These are phyloP conservation scores for Fusarium humuli DNA, from an alignment of 2,329 filamentous ascomycete genomes.

Conservation along the genomic window DNA sequence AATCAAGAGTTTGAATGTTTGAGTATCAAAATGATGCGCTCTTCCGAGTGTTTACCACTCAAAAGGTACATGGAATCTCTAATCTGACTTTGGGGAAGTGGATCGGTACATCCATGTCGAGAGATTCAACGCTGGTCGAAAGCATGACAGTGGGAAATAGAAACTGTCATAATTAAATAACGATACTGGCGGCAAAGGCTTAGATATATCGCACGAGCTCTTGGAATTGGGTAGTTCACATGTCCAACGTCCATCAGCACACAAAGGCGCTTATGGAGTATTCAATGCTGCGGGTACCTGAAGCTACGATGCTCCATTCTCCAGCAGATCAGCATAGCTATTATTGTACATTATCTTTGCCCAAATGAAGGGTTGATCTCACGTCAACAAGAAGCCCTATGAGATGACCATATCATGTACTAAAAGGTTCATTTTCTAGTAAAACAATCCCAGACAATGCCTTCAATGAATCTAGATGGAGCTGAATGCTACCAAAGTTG, in stretches of 20 bases:
- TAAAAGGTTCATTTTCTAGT: neutral
- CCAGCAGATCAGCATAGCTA: neutral
- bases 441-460: neutral
- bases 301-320: constrained; percentile 18
- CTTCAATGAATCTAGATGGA: neutral
- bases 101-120: neutral
- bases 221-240: neutral
- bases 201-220: neutral
- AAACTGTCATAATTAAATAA: neutral
- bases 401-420: neutral
- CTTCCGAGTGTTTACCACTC: neutral
- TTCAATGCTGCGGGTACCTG: constrained; percentile 8
- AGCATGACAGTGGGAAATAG: neutral
- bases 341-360: neutral
- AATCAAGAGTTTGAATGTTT: neutral
- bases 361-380: neutral
- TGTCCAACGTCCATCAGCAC: neutral
- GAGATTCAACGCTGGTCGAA: neutral
- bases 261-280: neutral
- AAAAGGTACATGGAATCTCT: neutral
- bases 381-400: neutral
- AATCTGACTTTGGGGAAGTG: neutral
- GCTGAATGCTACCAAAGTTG: constrained; percentile 37
- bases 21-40: neutral
- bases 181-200: neutral